Percentiles rank a stretch among this genome's conserved stretches.
Conservation (phyloP, 176 grass and related monocot genomes). For the Phragmites australis region DNA sequence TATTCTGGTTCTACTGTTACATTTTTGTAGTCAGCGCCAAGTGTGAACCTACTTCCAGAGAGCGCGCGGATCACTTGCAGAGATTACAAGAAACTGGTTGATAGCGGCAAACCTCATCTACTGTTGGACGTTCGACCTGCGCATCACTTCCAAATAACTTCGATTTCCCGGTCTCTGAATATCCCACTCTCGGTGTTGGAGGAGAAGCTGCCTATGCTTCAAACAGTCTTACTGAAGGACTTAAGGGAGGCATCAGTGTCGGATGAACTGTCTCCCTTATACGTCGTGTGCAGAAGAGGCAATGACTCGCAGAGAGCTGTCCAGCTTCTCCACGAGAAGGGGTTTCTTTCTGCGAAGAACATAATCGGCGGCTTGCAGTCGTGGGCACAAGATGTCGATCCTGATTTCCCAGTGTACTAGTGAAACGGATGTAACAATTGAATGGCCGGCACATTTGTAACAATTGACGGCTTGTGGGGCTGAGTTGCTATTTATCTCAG, state of each 20-base stretch:
- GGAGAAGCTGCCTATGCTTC: slow-evolving; percentile 55
- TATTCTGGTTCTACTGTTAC: background rate
- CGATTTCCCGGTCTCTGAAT: slow-evolving; percentile 63
- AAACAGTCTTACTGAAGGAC: slow-evolving; percentile 43
- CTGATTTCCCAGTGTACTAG: slow-evolving; percentile 58
- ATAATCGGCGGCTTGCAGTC: slow-evolving; percentile 79
- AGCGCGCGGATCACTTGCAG: slow-evolving; percentile 55
- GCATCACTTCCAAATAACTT: slow-evolving; percentile 89
- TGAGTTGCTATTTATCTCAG: background rate
- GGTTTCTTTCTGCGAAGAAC: slow-evolving; percentile 64
- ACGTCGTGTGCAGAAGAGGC: slow-evolving; percentile 83
- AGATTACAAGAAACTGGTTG: slow-evolving; percentile 63
- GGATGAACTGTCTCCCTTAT: slow-evolving; percentile 39
- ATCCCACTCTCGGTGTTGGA: slow-evolving; percentile 65
- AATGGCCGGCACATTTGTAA: background rate
- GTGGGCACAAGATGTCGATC: slow-evolving; percentile 69
- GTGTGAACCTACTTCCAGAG: slow-evolving; percentile 55
- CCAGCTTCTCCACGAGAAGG: slow-evolving; percentile 62
- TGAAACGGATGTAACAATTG: background rate
- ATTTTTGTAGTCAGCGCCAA: slow-evolving; percentile 56
- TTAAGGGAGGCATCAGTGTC: background rate
- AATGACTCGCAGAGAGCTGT: slow-evolving; percentile 80
- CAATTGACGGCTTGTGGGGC: too few species aligned
- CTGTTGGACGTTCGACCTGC: slow-evolving; percentile 73
- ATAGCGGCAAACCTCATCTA: slow-evolving; percentile 54